Evolutionary conservation across 2,329 filamentous ascomycete genomes (phyloP).

Genomic region (Graphiopsis chlorocephala): DNA sequence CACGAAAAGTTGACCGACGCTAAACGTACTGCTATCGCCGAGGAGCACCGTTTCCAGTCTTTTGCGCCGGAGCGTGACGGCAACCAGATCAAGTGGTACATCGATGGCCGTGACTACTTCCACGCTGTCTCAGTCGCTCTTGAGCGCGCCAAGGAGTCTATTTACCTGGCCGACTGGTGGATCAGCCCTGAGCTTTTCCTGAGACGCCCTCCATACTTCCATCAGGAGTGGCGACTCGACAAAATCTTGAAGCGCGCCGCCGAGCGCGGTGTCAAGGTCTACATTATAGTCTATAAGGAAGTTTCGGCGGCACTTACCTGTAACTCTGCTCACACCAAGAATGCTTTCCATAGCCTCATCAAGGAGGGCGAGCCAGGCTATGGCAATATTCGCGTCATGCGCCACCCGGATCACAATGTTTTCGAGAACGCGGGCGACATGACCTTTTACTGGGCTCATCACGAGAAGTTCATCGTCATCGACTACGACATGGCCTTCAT

Average conservation of each 20-base stretch:
- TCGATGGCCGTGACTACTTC: constrained; percentile 92
- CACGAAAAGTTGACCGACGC: constrained; percentile 82
- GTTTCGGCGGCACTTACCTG: constrained; percentile 66
- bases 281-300: constrained; percentile 88
- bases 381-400: constrained; percentile 84
- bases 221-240: constrained; percentile 85
- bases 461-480: constrained; percentile 95
- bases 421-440: constrained; percentile 92
- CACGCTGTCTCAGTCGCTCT: constrained; percentile 86
- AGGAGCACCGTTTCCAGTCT: constrained; percentile 80
- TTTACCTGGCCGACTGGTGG: constrained; percentile 98
- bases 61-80: constrained; percentile 84
- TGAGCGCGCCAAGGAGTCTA: constrained; percentile 85
- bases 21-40: constrained; percentile 69
- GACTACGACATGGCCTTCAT: constrained; percentile 91
- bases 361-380: constrained; percentile 77
- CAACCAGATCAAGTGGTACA: constrained; percentile 90
- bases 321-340: constrained; percentile 90
- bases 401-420: constrained; percentile 93
- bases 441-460: constrained; percentile 97
- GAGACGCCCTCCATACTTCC: constrained; percentile 74
- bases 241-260: constrained; percentile 82
- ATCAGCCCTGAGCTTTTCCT: constrained; percentile 84
- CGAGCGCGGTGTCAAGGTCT: constrained; percentile 92
- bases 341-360: constrained; percentile 74